phyloP scores from a whole-genome alignment of 75 land plant genomes.

The Ceratopteris richardii region DNA sequence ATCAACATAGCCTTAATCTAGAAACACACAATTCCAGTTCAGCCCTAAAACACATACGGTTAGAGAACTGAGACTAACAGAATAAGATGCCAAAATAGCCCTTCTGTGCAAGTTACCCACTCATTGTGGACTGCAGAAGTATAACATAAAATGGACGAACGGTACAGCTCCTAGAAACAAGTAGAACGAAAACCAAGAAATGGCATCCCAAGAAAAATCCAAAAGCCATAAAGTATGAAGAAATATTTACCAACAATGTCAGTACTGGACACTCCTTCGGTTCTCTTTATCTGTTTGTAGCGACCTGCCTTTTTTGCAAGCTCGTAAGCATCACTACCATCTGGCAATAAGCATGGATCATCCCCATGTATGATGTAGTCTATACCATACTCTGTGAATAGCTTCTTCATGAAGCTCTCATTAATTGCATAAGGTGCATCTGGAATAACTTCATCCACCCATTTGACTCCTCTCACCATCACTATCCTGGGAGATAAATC shows the following conservation, averaged over 20 bases:
- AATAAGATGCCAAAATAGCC: too few species aligned
- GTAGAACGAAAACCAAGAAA: too few species aligned
- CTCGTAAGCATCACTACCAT: constrained; percentile 93
- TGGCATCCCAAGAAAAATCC: too few species aligned
- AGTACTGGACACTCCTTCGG: constrained; percentile 96
- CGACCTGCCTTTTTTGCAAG: constrained; percentile 93
- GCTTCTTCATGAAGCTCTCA: constrained; percentile 74
- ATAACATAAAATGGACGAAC: too few species aligned
- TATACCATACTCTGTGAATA: constrained; percentile 72
- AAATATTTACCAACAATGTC: constrained; percentile 81
- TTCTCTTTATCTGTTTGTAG: constrained; percentile 92
- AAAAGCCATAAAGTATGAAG: too few species aligned
- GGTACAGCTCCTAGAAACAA: too few species aligned
- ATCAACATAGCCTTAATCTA: too few species aligned
- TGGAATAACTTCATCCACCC: constrained; percentile 91
- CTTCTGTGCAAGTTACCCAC: too few species aligned
- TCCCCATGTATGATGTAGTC: constrained; percentile 97
- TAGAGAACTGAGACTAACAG: too few species aligned
- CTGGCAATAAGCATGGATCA: constrained; percentile 93
- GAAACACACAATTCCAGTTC: too few species aligned
- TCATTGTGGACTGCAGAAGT: too few species aligned
- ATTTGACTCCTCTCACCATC: constrained; percentile 82
- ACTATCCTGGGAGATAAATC: constrained; percentile 47
- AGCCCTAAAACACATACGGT: too few species aligned
- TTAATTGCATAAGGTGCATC: constrained; percentile 92